Base-by-base conservation (phyloP, 78 protist species). In the Protostelium mycophagum region DNA sequence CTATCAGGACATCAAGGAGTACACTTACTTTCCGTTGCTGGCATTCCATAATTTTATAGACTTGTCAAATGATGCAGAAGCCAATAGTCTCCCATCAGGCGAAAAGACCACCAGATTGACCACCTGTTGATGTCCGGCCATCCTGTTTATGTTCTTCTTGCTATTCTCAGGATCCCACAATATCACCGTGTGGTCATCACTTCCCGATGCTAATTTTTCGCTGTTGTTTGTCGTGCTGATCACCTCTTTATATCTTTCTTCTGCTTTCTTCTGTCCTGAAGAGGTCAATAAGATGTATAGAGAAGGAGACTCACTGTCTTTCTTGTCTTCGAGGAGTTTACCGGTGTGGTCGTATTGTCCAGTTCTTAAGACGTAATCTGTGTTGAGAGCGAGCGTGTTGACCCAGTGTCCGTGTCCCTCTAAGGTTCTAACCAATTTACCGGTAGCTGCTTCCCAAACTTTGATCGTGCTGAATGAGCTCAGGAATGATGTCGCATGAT, bases 351-450 rank as follows among this genome's bases (percentile, higher is more conserved):
- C 98, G 86, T 89, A 97, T 35, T 97, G 93, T 0, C 99, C 99
- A 0, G 95, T 90, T 25, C 99, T 35, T 25, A 97, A 37, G 86
- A 92, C 98, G 34, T 90, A 96, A 91, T 98, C 99, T 1, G 99
- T 97, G 96, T 86, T 93, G 86, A 99, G 91, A 0, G 99, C 96
- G 28, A 99, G 9, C 87, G 92, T 83, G 88, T 99, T 99, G 83
- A 99, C 99, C 99, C 99, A 98, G 91, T 99, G 99, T 0, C 96
- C 99, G 83, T 99, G 99, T 0, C 99, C 99, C 28, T 92, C 96
- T 34, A 99, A 92, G 0, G 91, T 90, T 85, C 97, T 91, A 37
- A 83, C 73, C 86, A 93, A 29, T 31, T 39, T 39, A 93, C 98
- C 96, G 28, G 73, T 16, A 85, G 9, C 0, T 0, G 84, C 31